Evolutionary conservation across 2,329 filamentous ascomycete species (phyloP).

Genomic region (Orbilia javanica): DNA sequence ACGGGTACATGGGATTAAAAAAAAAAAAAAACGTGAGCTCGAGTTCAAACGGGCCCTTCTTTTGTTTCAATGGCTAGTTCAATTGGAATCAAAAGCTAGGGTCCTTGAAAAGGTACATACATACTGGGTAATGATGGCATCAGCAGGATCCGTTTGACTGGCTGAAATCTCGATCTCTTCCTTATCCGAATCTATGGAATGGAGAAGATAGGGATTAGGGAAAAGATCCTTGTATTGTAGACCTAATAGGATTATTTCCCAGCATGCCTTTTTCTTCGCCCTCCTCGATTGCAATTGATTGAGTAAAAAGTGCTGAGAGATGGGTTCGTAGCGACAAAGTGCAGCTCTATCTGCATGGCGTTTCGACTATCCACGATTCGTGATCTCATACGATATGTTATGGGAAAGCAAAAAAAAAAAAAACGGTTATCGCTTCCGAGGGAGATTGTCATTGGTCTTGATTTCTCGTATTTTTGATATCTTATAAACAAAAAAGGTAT

Average conservation of each 20-base stretch:
- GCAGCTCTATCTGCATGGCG: conserved; percentile 16
- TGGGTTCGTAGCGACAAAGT: conserved; percentile 10
- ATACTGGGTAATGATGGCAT: neutral
- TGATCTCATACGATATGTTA: too few relatives aligned
- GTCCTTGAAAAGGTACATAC: too few relatives aligned
- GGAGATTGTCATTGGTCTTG: neutral
- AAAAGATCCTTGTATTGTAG: neutral
- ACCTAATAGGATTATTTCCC: conserved; percentile 19
- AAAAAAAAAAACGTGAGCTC: neutral
- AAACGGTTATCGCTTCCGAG: conserved; percentile 6
- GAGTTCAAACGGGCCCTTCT: conserved; percentile 5
- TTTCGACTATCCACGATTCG: neutral
- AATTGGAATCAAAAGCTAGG: too few relatives aligned
- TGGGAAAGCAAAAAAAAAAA: too few relatives aligned
- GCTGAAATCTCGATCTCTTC: conserved; percentile 16
- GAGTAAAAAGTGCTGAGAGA: neutral
- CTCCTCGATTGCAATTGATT: neutral
- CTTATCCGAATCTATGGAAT: conserved; percentile 31
- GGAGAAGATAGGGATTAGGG: conserved; percentile 3
- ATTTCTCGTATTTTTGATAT: conserved; percentile 17
- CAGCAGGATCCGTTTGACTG: neutral
- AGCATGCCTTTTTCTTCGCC: neutral
- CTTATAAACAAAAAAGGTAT: neutral
- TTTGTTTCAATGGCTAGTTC: neutral
- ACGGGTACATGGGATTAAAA: neutral